A percentile compares a stretch with the other conserved stretches of the same genome.
Evolutionary conservation across 768 basidiomycete species (phyloP).

Genomic region (Antrodiella citrinella): DNA sequence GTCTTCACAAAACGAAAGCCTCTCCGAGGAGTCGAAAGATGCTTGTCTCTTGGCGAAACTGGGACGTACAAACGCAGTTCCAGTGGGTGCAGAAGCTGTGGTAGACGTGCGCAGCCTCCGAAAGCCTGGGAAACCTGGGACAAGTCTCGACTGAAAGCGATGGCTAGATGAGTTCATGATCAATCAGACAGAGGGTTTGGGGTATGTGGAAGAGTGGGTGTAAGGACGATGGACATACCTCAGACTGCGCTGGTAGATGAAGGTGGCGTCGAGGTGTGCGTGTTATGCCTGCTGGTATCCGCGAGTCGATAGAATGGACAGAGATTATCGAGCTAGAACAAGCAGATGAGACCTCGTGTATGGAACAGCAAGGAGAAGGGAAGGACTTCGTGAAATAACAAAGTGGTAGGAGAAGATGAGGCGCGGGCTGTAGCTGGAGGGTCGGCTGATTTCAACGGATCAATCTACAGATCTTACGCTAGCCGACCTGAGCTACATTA

Average conservation of each 20-base stretch:
- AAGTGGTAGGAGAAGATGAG: too few relatives aligned
- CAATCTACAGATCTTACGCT: neutral
- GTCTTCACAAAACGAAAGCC: slow-evolving; percentile 11
- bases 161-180: neutral
- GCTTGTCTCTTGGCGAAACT: neutral
- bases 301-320: neutral
- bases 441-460: neutral
- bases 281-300: neutral
- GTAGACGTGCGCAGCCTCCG: neutral
- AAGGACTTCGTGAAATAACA: too few relatives aligned
- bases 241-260: neutral
- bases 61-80: neutral
- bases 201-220: neutral
- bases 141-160: neutral
- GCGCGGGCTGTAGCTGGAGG: neutral
- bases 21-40: neutral
- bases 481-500: too few relatives aligned
- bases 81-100: neutral
- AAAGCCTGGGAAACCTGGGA: neutral
- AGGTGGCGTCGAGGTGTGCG: neutral
- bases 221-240: neutral
- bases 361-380: too few relatives aligned
- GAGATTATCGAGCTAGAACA: neutral
- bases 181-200: neutral
- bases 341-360: neutral